A percentile compares a stretch with the other conserved stretches of the same genome.
Conservation (phyloP, 139 green algal genomes). For the Nannochloris sp. region DNA sequence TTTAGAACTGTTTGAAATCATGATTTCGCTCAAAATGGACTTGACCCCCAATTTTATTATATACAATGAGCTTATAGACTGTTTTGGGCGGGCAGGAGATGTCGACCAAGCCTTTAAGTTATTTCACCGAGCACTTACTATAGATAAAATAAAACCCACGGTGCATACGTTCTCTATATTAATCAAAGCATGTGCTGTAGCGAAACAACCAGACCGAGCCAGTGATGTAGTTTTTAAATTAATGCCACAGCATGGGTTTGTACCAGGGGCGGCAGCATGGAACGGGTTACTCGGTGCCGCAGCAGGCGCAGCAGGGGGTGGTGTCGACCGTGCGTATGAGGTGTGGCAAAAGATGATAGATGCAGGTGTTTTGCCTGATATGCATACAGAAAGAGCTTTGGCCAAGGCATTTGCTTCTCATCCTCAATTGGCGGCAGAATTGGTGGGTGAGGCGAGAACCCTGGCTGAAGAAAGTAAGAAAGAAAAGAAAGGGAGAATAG, state of each 20-base stretch:
- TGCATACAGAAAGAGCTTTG: constrained; percentile 16
- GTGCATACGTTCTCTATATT: constrained; percentile 17
- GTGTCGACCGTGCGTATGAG: constrained; percentile 16
- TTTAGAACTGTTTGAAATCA: background rate
- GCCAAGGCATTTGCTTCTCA: constrained; percentile 14
- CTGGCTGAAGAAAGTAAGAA: no score
- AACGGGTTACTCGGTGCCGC: constrained; percentile 18
- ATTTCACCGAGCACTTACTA: no score
- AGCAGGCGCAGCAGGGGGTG: background rate
- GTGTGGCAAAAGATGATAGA: constrained; percentile 15
- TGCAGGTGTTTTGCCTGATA: background rate
- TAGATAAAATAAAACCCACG: no score
- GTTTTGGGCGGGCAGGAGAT: background rate
- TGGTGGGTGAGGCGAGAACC: constrained; percentile 10
- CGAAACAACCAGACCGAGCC: background rate
- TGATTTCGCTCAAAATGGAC: background rate
- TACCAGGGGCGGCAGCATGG: constrained; percentile 2
- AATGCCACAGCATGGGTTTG: constrained; percentile 14
- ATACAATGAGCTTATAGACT: background rate
- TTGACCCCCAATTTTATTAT: background rate
- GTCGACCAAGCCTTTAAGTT: background rate
- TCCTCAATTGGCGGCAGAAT: constrained; percentile 10
- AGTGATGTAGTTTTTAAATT: constrained; percentile 6
- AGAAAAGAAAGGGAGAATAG: background rate
- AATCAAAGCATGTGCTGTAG: constrained; percentile 2